Evolutionary conservation across 192 early-diverging fungal genomes (phyloP), one percentile per base, ranked within the genome.

Genomic region (Linnemannia elongata): DNA sequence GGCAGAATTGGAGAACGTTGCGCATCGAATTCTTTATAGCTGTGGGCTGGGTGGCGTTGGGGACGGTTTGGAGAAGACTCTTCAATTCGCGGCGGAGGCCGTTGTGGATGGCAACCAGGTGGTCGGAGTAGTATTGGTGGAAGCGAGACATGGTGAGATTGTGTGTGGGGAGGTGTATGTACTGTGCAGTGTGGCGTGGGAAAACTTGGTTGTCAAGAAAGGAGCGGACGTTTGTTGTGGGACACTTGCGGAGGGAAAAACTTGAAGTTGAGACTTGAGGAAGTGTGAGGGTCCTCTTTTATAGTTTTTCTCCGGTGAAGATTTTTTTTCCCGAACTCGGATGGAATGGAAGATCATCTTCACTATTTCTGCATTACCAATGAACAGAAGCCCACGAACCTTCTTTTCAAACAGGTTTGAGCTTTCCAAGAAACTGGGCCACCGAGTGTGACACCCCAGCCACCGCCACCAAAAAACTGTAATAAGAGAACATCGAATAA

Each of bases 61-160:
- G 76, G 18, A 87, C 9, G 6, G 76, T 81, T 42, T 63, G 75
- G 27, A 78, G 60, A 15, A 75, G 74, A 27, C 39, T 81, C 76
- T 78, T 87, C 63, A 87, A 76, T 33, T 87, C 85, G 1, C 72
- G 72, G 1, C 85, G 85, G 45, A 87, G 76, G 27, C 45, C 44
- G 39, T 81, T 81, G 63, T 87, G 85, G 76, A 87, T 81, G 38
- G 75, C 79, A 4, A 81, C 71, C 63, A 87, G 69, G 66, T 87
- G 79, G 52, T 87, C 85, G 12, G 44, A 87, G 72, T 87, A 87
- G n/a, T 70, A 47, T n/a, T 78, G 79, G 57, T 87, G 85, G 68
- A 87, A 76, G 66, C 72, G 70, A 10, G 76, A 73, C 85, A 87
- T 87, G 41, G 52, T 55, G 22, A 52, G 22, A 20, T 5, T n/a